phyloP scores from a whole-genome alignment of 129 eudicot genomes.

The Daucus carota region DNA sequence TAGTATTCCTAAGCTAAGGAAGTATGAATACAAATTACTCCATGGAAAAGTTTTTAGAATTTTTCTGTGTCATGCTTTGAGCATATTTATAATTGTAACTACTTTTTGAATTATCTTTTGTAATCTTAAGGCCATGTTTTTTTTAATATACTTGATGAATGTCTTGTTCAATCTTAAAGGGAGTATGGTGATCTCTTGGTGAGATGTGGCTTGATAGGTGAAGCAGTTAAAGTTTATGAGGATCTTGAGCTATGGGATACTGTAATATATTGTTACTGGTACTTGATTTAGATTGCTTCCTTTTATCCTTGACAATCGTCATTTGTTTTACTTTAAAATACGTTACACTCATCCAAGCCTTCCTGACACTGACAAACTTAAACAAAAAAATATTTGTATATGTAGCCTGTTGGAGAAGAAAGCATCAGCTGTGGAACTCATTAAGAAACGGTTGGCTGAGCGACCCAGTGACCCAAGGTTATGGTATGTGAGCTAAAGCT shows the following conservation, averaged over 20 bases:
- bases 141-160: not conserved
- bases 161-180: slow-evolving; percentile 20
- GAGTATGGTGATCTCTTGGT: slow-evolving; percentile 82
- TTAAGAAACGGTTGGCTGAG: slow-evolving; percentile 56
- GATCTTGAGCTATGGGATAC: slow-evolving; percentile 95
- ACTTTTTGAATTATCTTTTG: not conserved
- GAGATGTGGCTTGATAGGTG: slow-evolving; percentile 73
- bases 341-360: not conserved
- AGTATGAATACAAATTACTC: slow-evolving; percentile 18
- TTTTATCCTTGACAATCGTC: not conserved
- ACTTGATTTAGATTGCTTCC: not conserved
- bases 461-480: slow-evolving; percentile 71
- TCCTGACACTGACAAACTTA: not conserved
- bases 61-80: not conserved
- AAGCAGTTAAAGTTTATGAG: slow-evolving; percentile 74
- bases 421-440: slow-evolving; percentile 81
- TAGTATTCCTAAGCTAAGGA: slow-evolving; percentile 58
- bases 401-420: slow-evolving; percentile 58
- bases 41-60: not conserved
- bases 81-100: not conserved
- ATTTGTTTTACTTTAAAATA: not conserved
- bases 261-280: slow-evolving; percentile 72
- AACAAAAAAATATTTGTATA: not conserved
- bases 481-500: slow-evolving; percentile 39
- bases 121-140: not conserved